Evolutionary conservation across 2,329 filamentous ascomycete genomes (phyloP).

Genomic region (Trichoderma koningii): DNA sequence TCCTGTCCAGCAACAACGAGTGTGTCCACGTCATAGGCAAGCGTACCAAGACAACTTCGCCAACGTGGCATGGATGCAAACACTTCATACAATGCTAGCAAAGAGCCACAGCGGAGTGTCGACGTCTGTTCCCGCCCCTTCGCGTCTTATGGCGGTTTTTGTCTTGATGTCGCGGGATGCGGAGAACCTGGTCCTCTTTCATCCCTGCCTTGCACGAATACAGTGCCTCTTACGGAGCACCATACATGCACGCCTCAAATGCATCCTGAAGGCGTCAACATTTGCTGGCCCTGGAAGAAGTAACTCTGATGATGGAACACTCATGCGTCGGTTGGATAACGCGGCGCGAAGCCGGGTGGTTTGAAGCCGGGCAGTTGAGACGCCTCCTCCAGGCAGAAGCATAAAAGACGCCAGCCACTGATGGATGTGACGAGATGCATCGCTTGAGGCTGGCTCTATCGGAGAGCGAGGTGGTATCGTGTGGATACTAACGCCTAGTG

Average conservation of each 20-base stretch:
- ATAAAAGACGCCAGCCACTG: background rate
- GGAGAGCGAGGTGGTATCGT: background rate
- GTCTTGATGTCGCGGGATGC: slow-evolving; percentile 3
- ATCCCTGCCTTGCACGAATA: background rate
- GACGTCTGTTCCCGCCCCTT: background rate
- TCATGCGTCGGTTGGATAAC: background rate
- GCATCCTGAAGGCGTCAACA: too few relatives aligned
- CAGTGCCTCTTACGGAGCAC: too few relatives aligned
- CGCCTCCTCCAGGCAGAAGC: background rate
- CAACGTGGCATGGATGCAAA: background rate
- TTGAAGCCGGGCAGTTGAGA: background rate
- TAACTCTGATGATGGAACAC: too few relatives aligned
- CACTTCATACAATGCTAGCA: background rate
- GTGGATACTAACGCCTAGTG: background rate
- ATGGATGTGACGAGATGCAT: background rate
- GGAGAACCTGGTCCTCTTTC: slow-evolving; percentile 11
- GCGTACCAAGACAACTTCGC: background rate
- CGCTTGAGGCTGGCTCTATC: background rate
- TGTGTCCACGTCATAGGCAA: background rate
- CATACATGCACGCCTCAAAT: too few relatives aligned
- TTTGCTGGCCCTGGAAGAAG: too few relatives aligned
- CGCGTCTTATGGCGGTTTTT: background rate
- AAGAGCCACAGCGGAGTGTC: background rate
- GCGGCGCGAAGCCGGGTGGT: background rate
- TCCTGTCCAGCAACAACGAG: background rate